These are phyloP conservation scores for Digitaria exilis DNA, from an alignment of 202 grass and related monocot species.

Conservation along the genomic window DNA sequence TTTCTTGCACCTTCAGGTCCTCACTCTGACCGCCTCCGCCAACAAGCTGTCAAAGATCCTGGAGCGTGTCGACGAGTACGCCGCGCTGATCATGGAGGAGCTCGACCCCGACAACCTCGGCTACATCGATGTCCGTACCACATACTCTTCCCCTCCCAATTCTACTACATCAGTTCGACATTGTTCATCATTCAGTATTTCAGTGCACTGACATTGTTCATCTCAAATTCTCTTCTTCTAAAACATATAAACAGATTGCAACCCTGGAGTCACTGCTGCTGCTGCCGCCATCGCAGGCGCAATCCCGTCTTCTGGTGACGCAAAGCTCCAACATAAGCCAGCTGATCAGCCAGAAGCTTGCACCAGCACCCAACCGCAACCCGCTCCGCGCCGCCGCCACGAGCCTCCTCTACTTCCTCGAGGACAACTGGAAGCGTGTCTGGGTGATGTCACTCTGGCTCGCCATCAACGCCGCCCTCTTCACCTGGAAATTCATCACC, in stretches of 20 bases:
- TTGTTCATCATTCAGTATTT: too few relatives aligned
- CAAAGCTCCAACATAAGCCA: conserved; percentile 80
- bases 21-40: conserved; percentile 80
- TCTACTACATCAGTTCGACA: too few relatives aligned
- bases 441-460: conserved; percentile 90
- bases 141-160: neutral
- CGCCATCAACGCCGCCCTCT: conserved; percentile 64
- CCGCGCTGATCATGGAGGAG: conserved; percentile 94
- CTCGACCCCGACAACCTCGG: conserved; percentile 72
- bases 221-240: too few relatives aligned
- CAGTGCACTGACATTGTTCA: conserved; percentile 3
- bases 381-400: conserved; percentile 10
- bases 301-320: conserved; percentile 23
- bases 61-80: conserved; percentile 92
- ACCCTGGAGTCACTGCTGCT: conserved; percentile 79
- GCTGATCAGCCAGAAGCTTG: conserved; percentile 87
- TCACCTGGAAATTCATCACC: conserved; percentile 79
- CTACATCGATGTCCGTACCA: conserved; percentile 77
- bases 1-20: conserved; percentile 49
- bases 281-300: conserved; percentile 48
- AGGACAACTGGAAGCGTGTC: conserved; percentile 96
- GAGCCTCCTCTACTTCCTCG: conserved; percentile 65
- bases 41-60: conserved; percentile 94
- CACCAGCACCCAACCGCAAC: conserved; percentile 43
- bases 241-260: conserved; percentile 68